Base-by-base conservation (phyloP, 2,329 filamentous ascomycete genomes). In the Scolecobasidium constrictum region DNA sequence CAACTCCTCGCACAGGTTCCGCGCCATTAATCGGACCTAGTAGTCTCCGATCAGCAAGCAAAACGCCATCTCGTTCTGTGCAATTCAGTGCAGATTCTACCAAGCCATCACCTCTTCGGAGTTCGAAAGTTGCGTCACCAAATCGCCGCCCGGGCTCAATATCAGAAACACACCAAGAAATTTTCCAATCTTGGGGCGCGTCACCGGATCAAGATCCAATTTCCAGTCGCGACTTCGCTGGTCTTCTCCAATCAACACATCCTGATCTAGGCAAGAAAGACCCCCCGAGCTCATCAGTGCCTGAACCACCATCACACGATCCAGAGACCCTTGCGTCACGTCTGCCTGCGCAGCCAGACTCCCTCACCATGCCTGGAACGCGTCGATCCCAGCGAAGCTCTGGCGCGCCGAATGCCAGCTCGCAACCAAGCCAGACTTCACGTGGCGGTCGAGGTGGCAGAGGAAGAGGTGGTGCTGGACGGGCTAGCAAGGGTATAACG, bases 351-450 rank as follows among this genome's bases (percentile, higher is more conserved):
- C 38, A 28, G 33, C 19, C 38, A 31, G 38, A 34, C 33, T 34
- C 26, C 20, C 33, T 41, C 13, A 28, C 26, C 15, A 42, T 42
- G 40, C 40, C 40, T 9, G 33, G 34, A 20, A 42, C 40, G 36
- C 40, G 40, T 17, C 31, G 40, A 12, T 42, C 40, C n/a, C 20
- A 23, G 19, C 40, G 40, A 5, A 36, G 23, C 6, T 17, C 26
- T 13, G 33, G 18, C 16, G 15, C 20, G 7, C 13, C 21, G 5
- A 36, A 36, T 16, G 7, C 11, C 3, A 26, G 15, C 12, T 34
- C 31, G 11, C 20, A 23, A 20, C 21, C 40, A 17, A 36, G 16
- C 5, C 31, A 7, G 4, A 20, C 22, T 3, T 12, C 38, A n/a
- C 23, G n/a, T 12, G 31, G 21, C 31, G n/a, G 4, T 22, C 23